phyloP scores from a whole-genome alignment of 1,284 basidiomycete species.

The Fomitopsis pinicola region DNA sequence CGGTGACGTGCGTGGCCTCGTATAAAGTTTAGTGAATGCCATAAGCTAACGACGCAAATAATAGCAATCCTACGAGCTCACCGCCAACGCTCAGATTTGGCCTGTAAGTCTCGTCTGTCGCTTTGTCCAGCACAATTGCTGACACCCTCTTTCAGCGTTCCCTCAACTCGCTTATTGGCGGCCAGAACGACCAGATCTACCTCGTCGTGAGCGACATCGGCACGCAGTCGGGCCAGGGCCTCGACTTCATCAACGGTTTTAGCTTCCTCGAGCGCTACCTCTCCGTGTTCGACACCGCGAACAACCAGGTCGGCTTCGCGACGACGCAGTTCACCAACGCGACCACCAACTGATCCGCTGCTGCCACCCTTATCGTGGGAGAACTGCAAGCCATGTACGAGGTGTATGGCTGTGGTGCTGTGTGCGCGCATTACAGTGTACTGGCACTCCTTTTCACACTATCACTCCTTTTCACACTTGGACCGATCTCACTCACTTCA shows the following conservation, averaged over 20 bases:
- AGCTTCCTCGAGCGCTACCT: conserved; percentile 55
- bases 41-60: neutral
- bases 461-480: too few relatives aligned
- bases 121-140: neutral
- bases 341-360: conserved; percentile 43
- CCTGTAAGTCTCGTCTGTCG: conserved; percentile 17
- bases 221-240: conserved; percentile 25
- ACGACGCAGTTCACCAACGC: conserved; percentile 45
- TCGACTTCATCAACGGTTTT: conserved; percentile 36
- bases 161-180: conserved; percentile 40
- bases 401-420: too few relatives aligned
- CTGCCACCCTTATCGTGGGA: neutral
- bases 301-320: conserved; percentile 41
- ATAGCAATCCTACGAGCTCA: conserved; percentile 35
- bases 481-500: too few relatives aligned
- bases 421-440: too few relatives aligned
- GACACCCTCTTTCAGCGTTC: conserved; percentile 13
- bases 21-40: neutral
- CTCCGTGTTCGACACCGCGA: conserved; percentile 56
- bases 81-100: conserved; percentile 48
- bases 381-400: neutral
- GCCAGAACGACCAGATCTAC: conserved; percentile 38
- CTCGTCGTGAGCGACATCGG: conserved; percentile 36
- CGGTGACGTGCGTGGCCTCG: conserved; percentile 27
- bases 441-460: too few relatives aligned